Base-by-base conservation (phyloP, 495 filamentous ascomycete genomes). In the Neurospora discreta region DNA sequence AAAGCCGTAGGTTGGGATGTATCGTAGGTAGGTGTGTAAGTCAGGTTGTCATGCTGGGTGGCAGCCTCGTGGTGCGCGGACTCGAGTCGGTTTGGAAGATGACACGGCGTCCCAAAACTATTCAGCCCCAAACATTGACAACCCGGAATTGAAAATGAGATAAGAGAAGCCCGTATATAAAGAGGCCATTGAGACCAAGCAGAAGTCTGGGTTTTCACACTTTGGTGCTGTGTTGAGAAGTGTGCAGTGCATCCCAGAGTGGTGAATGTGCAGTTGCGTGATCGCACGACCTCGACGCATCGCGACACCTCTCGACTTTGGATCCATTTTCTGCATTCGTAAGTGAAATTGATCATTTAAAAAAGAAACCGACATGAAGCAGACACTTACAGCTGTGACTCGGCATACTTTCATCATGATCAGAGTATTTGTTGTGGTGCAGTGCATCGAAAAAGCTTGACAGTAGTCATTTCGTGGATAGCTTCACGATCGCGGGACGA, bases 401-500 rank as follows among this genome's bases (percentile, higher is more conserved):
- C 2, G 15, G 8, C 13, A 30, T 0, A 5, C 6, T 30, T 60
- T 60, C 6, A 36, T 3, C 1, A 18, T 9, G 13, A 18, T 65
- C 9, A 0, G 15, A 65, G 6, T 16, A 1, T 2, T 5, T 65
- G 52, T 9, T 65, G 52, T 18, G 52, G 26, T 65, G 52, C 26
- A 0, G 15, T 65, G 26, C 1, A 7, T 9, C 15, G 52, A 65
- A 65, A 33, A 18, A 8, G 52, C 15, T 65, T 33, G 23, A 16
- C 6, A 65, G 5, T 16, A 15, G 23, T 9, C 6, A 65, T 65
- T 65, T 65, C 52, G 82, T 74, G 77, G 81, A 84, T 84, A 80
- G 82, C 82, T 82, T 84, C 82, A 81, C 73, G 72, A 70, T 68
- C 16, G 60, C 44, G n/a, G 41, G 30, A 30, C 68, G 71, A 42